Evolutionary conservation across 768 basidiomycete genomes (phyloP).

Genomic region (Pluteus cervinus): DNA sequence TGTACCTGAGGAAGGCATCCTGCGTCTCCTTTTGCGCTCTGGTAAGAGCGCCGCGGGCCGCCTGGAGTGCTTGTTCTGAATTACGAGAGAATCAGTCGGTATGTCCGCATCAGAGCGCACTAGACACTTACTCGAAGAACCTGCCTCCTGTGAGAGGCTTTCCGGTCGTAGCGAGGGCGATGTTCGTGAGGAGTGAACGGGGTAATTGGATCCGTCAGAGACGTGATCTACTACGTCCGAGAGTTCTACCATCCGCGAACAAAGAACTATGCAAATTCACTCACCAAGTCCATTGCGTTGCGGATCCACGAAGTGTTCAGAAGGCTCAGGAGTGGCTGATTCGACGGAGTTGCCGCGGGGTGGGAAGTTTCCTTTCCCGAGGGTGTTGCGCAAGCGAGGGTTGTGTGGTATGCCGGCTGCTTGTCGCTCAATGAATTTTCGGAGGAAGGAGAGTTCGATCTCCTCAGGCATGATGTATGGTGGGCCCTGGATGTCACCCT

Average conservation of each 20-base stretch:
- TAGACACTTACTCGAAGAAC: conserved; percentile 49
- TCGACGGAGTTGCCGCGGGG: conserved; percentile 40
- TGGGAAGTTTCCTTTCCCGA: conserved; percentile 27
- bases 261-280: conserved; percentile 1
- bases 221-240: conserved; percentile 20
- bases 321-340: conserved; percentile 43
- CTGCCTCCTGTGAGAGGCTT: conserved; percentile 50
- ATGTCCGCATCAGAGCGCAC: conserved; percentile 6
- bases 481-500: conserved; percentile 80
- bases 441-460: conserved; percentile 69
- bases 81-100: conserved; percentile 14
- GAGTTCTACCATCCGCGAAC: neutral
- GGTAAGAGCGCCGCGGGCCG: conserved; percentile 50
- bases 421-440: conserved; percentile 80
- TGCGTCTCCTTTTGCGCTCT: conserved; percentile 69
- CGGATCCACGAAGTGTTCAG: conserved; percentile 35
- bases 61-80: conserved; percentile 56
- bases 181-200: conserved; percentile 33
- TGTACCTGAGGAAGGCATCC: conserved; percentile 66
- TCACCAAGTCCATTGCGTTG: conserved; percentile 24
- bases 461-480: conserved; percentile 80
- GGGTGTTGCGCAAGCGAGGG: conserved; percentile 64
- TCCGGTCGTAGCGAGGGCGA: conserved; percentile 47
- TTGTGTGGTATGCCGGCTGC: conserved; percentile 73
- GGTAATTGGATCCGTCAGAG: conserved; percentile 30